phyloP scores from a whole-genome alignment of 441 rosid species.

The Erodium chrysanthum region DNA sequence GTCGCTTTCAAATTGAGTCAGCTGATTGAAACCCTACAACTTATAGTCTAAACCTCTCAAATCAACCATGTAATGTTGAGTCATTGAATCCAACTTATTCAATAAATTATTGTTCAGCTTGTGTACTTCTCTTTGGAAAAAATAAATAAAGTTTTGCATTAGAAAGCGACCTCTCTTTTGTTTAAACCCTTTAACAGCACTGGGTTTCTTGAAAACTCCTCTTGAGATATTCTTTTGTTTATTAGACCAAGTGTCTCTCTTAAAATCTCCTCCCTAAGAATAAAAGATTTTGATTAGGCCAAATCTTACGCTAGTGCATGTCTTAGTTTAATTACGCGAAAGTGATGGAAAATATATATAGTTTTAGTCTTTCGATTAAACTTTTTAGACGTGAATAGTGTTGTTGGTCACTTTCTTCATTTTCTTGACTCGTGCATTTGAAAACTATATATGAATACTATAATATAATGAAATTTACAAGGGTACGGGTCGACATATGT shows the following conservation, averaged over 20 bases:
- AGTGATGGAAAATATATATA: not conserved
- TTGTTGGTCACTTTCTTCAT: constrained; percentile 5
- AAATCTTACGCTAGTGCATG: not conserved
- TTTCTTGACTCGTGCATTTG: not conserved
- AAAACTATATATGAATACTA: not conserved
- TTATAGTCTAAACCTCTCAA: constrained; percentile 8
- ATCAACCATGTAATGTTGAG: constrained; percentile 24
- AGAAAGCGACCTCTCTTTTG: constrained; percentile 18
- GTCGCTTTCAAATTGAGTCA: constrained; percentile 29
- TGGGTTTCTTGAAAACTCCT: not conserved
- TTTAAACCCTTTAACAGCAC: not conserved
- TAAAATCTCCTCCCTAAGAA: too few species aligned
- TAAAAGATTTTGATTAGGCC: not conserved
- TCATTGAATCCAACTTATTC: constrained; percentile 24
- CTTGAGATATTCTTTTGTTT: too few species aligned
- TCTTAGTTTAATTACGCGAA: not conserved
- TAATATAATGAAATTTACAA: not conserved
- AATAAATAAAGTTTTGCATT: not conserved
- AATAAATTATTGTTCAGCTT: constrained; percentile 8
- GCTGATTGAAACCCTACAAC: constrained; percentile 22
- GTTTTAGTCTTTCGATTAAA: not conserved
- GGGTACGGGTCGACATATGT: not conserved
- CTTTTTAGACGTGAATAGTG: not conserved
- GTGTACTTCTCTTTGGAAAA: constrained; percentile 15
- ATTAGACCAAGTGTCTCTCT: too few species aligned